These are phyloP conservation scores for Sclerotiophoma versabilis DNA, from an alignment of 2,329 filamentous ascomycete genomes.

Conservation along the genomic window DNA sequence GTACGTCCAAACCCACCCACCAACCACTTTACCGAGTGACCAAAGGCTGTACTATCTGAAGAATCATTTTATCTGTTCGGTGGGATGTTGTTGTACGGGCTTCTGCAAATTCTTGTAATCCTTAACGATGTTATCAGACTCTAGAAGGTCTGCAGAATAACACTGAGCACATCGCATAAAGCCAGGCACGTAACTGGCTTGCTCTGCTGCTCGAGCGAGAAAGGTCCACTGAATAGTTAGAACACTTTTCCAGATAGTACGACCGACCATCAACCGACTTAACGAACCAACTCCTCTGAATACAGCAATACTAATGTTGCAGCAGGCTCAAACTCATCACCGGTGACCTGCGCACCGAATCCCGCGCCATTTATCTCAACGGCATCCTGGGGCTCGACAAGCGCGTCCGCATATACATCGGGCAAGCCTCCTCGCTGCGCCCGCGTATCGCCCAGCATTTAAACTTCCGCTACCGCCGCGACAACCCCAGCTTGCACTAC, in stretches of 20 bases:
- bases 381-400: slow-evolving; percentile 36
- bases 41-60: neutral
- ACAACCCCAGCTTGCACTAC: slow-evolving; percentile 45
- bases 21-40: neutral
- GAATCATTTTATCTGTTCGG: neutral
- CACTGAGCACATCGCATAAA: too few relatives aligned
- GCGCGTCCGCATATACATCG: slow-evolving; percentile 38
- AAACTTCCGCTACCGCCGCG: slow-evolving; percentile 46
- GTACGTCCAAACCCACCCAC: neutral
- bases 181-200: too few relatives aligned
- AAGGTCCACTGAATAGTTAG: too few relatives aligned
- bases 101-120: neutral
- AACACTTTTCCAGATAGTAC: neutral
- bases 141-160: neutral
- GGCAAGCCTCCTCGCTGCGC: slow-evolving; percentile 39
- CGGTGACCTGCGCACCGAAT: slow-evolving; percentile 33
- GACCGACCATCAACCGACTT: neutral
- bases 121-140: neutral
- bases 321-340: slow-evolving; percentile 27
- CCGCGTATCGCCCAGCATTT: slow-evolving; percentile 39
- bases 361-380: slow-evolving; percentile 37
- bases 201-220: too few relatives aligned
- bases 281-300: neutral
- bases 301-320: neutral
- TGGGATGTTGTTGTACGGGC: neutral